Percentiles rank a stretch among this genome's conserved stretches.
Conservation (phyloP, 2,329 filamentous ascomycete species). For the Drechslerella dactyloides region DNA sequence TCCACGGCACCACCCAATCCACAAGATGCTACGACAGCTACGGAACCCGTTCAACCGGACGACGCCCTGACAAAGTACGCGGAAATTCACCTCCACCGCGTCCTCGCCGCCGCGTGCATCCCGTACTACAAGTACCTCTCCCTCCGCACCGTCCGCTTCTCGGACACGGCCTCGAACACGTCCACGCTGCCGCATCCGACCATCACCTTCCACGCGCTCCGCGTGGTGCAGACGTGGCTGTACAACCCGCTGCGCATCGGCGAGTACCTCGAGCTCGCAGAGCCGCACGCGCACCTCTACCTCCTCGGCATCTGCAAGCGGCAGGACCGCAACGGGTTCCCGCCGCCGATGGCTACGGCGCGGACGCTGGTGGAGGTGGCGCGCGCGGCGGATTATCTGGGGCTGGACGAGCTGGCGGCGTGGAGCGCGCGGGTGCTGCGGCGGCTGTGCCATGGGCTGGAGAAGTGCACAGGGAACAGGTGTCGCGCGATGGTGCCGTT, state of each 20-base stretch:
- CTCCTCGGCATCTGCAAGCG: constrained; percentile 23
- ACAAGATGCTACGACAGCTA: background rate
- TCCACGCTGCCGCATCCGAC: constrained; percentile 35
- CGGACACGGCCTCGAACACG: constrained; percentile 23
- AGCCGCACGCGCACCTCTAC: constrained; percentile 24
- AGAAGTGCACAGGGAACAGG: constrained; percentile 44
- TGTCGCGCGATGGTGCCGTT: constrained; percentile 51
- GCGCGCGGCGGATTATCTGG: constrained; percentile 52
- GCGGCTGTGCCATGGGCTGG: constrained; percentile 51
- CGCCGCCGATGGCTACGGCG: constrained; percentile 33
- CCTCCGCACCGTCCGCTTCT: constrained; percentile 15
- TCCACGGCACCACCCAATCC: background rate
- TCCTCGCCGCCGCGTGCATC: constrained; percentile 26
- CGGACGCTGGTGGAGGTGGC: constrained; percentile 51
- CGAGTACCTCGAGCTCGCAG: constrained; percentile 29
- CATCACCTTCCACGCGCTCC: constrained; percentile 29
- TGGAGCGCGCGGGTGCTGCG: constrained; percentile 50
- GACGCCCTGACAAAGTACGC: constrained; percentile 11
- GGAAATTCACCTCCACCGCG: constrained; percentile 28
- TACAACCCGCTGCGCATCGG: constrained; percentile 37
- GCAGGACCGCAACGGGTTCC: constrained; percentile 23
- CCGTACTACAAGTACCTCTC: constrained; percentile 45
- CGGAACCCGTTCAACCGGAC: background rate
- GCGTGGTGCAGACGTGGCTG: constrained; percentile 34
- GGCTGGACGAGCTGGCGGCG: constrained; percentile 38